Evolutionary conservation across 176 grass and related monocot genomes (phyloP).

Genomic region (Oropetium thomaeum): DNA sequence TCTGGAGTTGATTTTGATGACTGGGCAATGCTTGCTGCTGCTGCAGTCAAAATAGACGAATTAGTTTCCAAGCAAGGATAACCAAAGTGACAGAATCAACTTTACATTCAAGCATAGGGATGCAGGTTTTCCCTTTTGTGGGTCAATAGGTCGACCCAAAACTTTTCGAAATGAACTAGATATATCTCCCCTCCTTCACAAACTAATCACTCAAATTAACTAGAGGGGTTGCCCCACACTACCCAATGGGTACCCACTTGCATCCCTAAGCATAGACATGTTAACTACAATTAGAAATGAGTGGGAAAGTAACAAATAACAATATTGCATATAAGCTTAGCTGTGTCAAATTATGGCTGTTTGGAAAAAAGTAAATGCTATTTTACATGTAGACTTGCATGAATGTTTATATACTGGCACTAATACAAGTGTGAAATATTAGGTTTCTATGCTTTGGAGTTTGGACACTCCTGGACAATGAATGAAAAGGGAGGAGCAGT

Average conservation of each 20-base stretch:
- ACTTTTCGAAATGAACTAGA: no score
- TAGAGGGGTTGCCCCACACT: no score
- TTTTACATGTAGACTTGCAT: not conserved
- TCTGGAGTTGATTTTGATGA: conserved; percentile 43
- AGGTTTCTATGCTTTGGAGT: not conserved
- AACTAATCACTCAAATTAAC: no score
- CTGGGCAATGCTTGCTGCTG: conserved; percentile 40
- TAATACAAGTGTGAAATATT: not conserved
- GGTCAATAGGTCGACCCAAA: no score
- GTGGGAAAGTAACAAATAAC: not conserved
- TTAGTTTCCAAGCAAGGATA: conserved; percentile 35
- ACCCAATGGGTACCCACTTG: no score
- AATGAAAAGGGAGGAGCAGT: not conserved
- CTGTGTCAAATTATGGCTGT: not conserved
- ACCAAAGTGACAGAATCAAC: conserved; percentile 4
- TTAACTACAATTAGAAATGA: not conserved
- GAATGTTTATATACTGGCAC: not conserved
- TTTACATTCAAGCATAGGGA: conserved; percentile 3
- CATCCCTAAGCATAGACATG: not conserved
- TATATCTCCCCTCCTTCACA: no score
- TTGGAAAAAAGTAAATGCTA: not conserved
- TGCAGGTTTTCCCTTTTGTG: no score
- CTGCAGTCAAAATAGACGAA: conserved; percentile 10
- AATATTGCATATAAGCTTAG: conserved; percentile 3
- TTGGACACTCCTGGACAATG: not conserved